These are phyloP conservation scores for Cerioporus squamosus DNA, from an alignment of 1,284 basidiomycete genomes.

Conservation along the genomic window DNA sequence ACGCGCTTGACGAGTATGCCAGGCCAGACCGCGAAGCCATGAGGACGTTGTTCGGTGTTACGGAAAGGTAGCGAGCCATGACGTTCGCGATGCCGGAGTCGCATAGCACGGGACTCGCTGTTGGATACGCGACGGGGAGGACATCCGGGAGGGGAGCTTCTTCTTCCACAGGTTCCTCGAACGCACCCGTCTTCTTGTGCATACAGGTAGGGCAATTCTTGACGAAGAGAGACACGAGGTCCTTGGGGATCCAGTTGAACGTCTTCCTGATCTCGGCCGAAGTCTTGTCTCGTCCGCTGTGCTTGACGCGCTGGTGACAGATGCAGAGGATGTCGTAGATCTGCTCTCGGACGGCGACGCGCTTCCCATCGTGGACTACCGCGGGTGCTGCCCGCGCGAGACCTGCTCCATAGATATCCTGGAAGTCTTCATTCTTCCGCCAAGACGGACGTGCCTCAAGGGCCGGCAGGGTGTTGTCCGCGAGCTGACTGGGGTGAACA, in stretches of 20 bases:
- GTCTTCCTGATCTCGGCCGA: constrained; percentile 59
- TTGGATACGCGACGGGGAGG: not conserved
- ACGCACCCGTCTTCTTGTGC: constrained; percentile 41
- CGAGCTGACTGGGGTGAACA: constrained; percentile 35
- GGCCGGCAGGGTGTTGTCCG: not conserved
- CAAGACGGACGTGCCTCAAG: not conserved
- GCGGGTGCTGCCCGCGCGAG: constrained; percentile 29
- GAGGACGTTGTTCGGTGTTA: not conserved
- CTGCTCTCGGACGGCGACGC: constrained; percentile 75
- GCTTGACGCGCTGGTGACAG: constrained; percentile 66
- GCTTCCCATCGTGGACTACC: constrained; percentile 67
- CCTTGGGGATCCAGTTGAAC: constrained; percentile 83
- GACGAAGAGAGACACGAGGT: constrained; percentile 76
- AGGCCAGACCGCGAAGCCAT: not conserved
- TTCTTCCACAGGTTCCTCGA: constrained; percentile 5
- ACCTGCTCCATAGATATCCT: no score
- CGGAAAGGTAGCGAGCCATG: not conserved
- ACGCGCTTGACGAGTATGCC: not conserved
- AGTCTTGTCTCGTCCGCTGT: constrained; percentile 81
- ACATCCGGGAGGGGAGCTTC: not conserved
- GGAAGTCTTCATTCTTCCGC: not conserved
- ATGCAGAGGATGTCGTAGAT: constrained; percentile 77
- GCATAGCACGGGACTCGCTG: not conserved
- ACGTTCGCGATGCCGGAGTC: not conserved
- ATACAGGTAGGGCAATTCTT: constrained; percentile 75